Conservation (phyloP, 805 yeast genomes). For the Kuraishia floccosa region DNA sequence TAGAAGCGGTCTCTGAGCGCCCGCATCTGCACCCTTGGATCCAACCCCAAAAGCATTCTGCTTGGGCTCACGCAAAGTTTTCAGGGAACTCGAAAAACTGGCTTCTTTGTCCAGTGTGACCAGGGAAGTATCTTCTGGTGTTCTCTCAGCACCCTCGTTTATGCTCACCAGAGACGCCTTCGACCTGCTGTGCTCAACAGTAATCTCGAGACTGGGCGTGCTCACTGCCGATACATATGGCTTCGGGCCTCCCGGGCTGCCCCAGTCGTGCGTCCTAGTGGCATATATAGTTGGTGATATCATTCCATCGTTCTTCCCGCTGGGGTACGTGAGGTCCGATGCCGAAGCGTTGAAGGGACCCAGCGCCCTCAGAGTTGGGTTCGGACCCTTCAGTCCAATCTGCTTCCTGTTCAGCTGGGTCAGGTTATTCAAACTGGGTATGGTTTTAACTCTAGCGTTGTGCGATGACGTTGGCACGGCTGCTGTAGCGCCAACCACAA, state of each 20-base stretch:
- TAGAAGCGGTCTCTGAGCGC: too few species aligned
- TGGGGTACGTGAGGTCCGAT: too few species aligned
- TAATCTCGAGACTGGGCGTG: neutral
- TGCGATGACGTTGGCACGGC: too few species aligned
- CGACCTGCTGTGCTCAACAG: neutral
- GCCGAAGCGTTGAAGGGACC: too few species aligned
- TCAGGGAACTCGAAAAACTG: too few species aligned
- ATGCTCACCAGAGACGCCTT: slow-evolving; percentile 1
- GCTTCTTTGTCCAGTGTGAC: too few species aligned
- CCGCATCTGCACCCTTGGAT: neutral
- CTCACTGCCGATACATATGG: neutral
- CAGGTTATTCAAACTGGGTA: slow-evolving; percentile 1
- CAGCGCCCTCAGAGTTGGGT: too few species aligned
- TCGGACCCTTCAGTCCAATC: too few species aligned
- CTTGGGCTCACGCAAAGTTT: too few species aligned
- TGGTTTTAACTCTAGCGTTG: neutral
- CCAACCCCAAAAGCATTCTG: too few species aligned
- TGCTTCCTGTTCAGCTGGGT: neutral
- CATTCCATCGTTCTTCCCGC: too few species aligned
- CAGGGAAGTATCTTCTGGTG: neutral
- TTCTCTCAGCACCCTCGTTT: neutral
- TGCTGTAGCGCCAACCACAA: too few species aligned
- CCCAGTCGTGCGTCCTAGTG: slow-evolving; percentile 4
- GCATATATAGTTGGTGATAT: slow-evolving; percentile 4
- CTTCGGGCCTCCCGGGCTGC: neutral